Conservation (phyloP, 2,329 filamentous ascomycete species). For the Parastagonospora avenae region DNA sequence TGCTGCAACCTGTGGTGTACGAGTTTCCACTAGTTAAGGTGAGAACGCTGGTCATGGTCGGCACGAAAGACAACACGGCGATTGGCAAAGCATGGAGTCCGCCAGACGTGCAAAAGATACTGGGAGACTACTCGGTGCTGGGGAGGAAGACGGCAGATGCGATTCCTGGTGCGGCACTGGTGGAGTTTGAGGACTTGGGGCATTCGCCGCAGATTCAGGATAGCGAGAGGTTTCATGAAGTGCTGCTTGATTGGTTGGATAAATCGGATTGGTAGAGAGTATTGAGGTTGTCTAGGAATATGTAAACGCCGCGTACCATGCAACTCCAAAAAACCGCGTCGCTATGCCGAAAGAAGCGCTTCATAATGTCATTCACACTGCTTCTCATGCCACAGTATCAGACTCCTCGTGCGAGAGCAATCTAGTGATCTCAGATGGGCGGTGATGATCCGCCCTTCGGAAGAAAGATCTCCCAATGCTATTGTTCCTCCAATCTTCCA, state of each 20-base stretch:
- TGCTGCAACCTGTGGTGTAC: slow-evolving; percentile 58
- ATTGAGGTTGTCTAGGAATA: not conserved
- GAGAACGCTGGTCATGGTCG: slow-evolving; percentile 57
- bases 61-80: slow-evolving; percentile 60
- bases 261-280: slow-evolving; percentile 2
- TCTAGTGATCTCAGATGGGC: slow-evolving; percentile 23
- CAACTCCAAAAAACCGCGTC: not conserved
- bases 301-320: no score
- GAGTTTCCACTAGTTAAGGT: slow-evolving; percentile 55
- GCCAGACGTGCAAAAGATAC: slow-evolving; percentile 24
- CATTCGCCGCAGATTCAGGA: slow-evolving; percentile 62
- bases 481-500: slow-evolving; percentile 32
- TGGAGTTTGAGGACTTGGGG: slow-evolving; percentile 56
- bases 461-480: slow-evolving; percentile 26
- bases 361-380: no score
- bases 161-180: slow-evolving; percentile 52
- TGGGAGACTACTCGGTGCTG: slow-evolving; percentile 58
- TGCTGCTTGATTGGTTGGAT: slow-evolving; percentile 53
- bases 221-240: slow-evolving; percentile 54
- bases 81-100: slow-evolving; percentile 59
- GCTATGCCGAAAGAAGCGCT: slow-evolving; percentile 1
- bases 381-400: slow-evolving; percentile 27
- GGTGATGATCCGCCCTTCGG: slow-evolving; percentile 23
- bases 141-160: slow-evolving; percentile 52
- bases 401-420: slow-evolving; percentile 35